These are phyloP conservation scores for Aureobasidium sp. DNA, from an alignment of 2,329 filamentous ascomycete species.

Conservation along the genomic window DNA sequence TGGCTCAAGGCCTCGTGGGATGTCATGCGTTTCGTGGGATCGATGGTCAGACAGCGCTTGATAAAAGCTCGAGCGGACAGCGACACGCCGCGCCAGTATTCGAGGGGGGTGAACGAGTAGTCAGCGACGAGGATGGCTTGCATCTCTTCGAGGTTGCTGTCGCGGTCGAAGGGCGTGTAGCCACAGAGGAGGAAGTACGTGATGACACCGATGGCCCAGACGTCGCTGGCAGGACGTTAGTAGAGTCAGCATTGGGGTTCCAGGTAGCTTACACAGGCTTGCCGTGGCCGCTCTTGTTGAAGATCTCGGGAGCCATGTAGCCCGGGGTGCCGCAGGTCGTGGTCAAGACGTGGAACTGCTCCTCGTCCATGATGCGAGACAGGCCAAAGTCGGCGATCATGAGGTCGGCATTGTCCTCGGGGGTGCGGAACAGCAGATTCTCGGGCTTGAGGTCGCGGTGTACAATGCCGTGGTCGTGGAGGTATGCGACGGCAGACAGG, in stretches of 20 bases:
- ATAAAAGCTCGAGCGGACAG: constrained; percentile 83
- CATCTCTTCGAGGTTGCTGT: constrained; percentile 98
- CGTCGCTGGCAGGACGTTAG: constrained; percentile 52
- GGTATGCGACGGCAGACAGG: constrained; percentile 92
- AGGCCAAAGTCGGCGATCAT: constrained; percentile 96
- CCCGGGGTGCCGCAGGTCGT: constrained; percentile 96
- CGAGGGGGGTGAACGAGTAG: constrained; percentile 87
- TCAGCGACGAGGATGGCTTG: constrained; percentile 95
- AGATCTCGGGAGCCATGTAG: constrained; percentile 99
- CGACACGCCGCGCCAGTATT: constrained; percentile 96
- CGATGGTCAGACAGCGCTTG: constrained; percentile 81
- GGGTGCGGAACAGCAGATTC: constrained; percentile 91
- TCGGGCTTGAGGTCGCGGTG: constrained; percentile 97
- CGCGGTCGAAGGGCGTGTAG: constrained; percentile 95
- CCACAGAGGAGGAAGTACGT: constrained; percentile 98
- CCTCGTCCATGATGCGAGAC: constrained; percentile 96
- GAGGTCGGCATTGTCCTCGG: constrained; percentile 94
- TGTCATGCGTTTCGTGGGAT: constrained; percentile 80
- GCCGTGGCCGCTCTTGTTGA: constrained; percentile 96
- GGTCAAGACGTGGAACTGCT: constrained; percentile 94
- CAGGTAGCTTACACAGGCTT: constrained; percentile 67
- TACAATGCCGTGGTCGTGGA: constrained; percentile 97
- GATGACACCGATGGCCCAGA: constrained; percentile 97
- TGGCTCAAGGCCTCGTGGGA: constrained; percentile 68
- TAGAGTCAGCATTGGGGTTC: no score